phyloP scores from a whole-genome alignment of 2,329 filamentous ascomycete species.

The Trichoderma sp. region DNA sequence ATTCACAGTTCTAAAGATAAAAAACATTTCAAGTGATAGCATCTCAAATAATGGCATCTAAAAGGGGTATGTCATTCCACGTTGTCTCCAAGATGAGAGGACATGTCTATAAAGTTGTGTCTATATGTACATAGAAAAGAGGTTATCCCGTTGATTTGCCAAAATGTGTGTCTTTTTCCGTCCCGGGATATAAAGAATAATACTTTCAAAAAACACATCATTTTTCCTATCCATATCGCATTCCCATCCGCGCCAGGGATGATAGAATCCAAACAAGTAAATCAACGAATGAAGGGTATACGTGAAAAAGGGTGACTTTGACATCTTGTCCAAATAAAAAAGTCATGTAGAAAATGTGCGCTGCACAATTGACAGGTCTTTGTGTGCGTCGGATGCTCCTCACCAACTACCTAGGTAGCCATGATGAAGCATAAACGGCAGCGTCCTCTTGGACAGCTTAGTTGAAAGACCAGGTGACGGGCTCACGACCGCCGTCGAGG shows the following conservation, averaged over 20 bases:
- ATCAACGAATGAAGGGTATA: slow-evolving; percentile 18
- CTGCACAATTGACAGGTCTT: slow-evolving; percentile 19
- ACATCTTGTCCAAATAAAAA: not conserved
- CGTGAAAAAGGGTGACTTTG: not conserved
- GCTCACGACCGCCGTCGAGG: slow-evolving; percentile 42
- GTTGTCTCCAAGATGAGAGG: slow-evolving; percentile 17
- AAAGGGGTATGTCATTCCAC: slow-evolving; percentile 17
- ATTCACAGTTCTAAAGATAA: not conserved
- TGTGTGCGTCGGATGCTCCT: not conserved
- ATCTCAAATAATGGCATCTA: slow-evolving; percentile 3
- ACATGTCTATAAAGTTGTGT: slow-evolving; percentile 16
- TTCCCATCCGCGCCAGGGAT: slow-evolving; percentile 20
- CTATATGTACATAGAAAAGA: slow-evolving; percentile 21
- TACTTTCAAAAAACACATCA: not conserved
- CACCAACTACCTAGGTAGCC: too few species aligned
- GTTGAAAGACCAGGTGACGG: slow-evolving; percentile 48
- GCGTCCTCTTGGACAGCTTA: slow-evolving; percentile 25
- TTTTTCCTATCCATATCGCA: slow-evolving; percentile 17
- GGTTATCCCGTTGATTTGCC: not conserved
- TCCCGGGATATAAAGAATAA: not conserved
- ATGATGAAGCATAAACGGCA: not conserved
- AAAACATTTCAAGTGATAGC: not conserved
- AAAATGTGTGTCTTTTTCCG: not conserved
- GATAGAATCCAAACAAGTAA: slow-evolving; percentile 12
- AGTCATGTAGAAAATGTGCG: slow-evolving; percentile 14